Percentiles rank a stretch among this genome's conserved stretches.
Evolutionary conservation across 192 early-diverging fungal species (phyloP).

Genomic region (Obelidium mucronatum): DNA sequence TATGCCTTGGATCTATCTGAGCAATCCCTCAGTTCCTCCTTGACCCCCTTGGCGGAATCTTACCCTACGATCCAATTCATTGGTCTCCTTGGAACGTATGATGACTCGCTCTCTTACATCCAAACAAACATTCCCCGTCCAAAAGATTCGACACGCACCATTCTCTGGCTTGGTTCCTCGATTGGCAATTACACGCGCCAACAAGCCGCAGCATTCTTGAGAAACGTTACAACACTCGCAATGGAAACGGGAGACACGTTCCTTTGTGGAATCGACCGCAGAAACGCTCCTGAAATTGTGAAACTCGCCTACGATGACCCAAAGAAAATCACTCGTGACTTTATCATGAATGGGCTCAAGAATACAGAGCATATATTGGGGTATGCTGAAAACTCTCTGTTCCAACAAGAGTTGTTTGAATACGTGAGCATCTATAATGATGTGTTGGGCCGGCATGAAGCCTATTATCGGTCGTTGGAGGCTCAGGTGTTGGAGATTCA

Average conservation of each 20-base stretch:
- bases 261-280: conserved; percentile 85
- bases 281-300: conserved; percentile 75
- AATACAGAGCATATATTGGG: conserved; percentile 78
- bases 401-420: conserved; percentile 73
- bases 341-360: conserved; percentile 84
- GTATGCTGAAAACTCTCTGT: conserved; percentile 5
- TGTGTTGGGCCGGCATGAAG: conserved; percentile 76
- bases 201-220: conserved; percentile 75
- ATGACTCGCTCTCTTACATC: conserved; percentile 76
- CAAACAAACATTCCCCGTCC: conserved; percentile 52
- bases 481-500: conserved; percentile 51
- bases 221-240: conserved; percentile 57
- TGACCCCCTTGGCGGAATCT: conserved; percentile 65
- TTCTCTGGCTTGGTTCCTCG: conserved; percentile 91
- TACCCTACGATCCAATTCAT: conserved; percentile 75
- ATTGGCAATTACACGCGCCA: conserved; percentile 79
- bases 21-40: conserved; percentile 74
- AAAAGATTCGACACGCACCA: conserved; percentile 66
- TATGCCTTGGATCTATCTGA: conserved; percentile 91
- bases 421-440: conserved; percentile 82
- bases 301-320: conserved; percentile 87
- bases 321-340: conserved; percentile 75
- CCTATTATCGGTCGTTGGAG: conserved; percentile 72
- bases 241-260: conserved; percentile 75
- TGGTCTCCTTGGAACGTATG: conserved; percentile 90